phyloP scores from a whole-genome alignment of 1,284 basidiomycete species.

The Irpex sp. region DNA sequence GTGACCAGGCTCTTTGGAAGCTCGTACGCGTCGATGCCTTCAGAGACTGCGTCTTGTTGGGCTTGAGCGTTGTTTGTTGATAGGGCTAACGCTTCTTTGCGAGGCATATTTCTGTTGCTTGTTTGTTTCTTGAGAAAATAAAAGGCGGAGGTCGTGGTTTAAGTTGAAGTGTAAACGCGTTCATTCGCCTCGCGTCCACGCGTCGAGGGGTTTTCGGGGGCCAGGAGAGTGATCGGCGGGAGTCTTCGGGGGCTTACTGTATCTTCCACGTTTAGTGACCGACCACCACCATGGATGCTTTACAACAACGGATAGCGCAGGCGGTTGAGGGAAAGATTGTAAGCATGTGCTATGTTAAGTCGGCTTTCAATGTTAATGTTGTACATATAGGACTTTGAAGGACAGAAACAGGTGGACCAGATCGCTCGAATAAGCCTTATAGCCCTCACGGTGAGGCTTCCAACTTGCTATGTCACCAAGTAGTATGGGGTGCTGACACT shows the following conservation, averaged over 20 bases:
- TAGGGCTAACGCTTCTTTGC: conserved; percentile 58
- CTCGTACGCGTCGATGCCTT: conserved; percentile 89
- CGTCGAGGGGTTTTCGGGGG: too few relatives aligned
- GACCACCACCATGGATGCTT: conserved; percentile 16
- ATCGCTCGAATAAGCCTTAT: conserved; percentile 52
- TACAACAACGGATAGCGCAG: conserved; percentile 36
- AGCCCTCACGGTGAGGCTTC: conserved; percentile 38
- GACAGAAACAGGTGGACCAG: conserved; percentile 69
- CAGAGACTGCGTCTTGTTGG: conserved; percentile 80
- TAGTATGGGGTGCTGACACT: conserved; percentile 15
- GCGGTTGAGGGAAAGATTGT: conserved; percentile 58
- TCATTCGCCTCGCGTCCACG: too few relatives aligned
- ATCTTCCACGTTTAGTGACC: not conserved
- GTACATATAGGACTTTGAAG: conserved; percentile 72
- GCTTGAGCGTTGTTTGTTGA: conserved; percentile 66
- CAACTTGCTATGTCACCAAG: conserved; percentile 25
- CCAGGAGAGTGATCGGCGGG: not conserved
- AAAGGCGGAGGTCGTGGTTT: too few relatives aligned
- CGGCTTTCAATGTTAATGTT: not conserved
- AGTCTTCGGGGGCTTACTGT: not conserved
- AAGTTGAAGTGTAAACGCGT: too few relatives aligned
- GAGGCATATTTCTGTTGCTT: conserved; percentile 43
- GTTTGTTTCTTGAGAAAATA: not conserved
- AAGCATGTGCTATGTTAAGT: conserved; percentile 9
- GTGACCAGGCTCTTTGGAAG: conserved; percentile 85